These are phyloP conservation scores for Phenoliferia sp. DNA, from an alignment of 1,284 basidiomycete genomes.

Conservation along the genomic window DNA sequence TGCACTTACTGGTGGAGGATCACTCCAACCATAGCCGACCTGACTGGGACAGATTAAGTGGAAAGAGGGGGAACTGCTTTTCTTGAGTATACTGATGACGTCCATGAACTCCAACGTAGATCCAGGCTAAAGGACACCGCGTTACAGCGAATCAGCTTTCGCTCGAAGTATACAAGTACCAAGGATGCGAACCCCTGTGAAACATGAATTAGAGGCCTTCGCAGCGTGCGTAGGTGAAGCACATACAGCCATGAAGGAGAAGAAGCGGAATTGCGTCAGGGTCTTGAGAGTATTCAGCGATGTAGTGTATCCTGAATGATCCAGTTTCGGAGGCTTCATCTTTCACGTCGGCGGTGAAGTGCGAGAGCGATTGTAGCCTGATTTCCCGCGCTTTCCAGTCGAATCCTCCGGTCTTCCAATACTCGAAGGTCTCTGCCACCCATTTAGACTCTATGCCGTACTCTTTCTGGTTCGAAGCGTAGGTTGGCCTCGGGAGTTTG, in stretches of 20 bases:
- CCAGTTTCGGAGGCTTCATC: constrained; percentile 10
- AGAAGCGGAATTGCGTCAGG: constrained; percentile 40
- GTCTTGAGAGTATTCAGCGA: constrained; percentile 34
- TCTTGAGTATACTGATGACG: constrained; percentile 35
- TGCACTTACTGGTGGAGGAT: constrained; percentile 30
- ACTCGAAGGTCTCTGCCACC: constrained; percentile 13
- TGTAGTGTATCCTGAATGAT: constrained; percentile 36
- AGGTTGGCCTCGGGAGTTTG: constrained; percentile 17
- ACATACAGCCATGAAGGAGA: constrained; percentile 40
- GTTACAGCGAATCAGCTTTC: not conserved
- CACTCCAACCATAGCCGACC: constrained; percentile 37
- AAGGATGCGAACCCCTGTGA: too few relatives aligned
- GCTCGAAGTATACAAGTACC: too few relatives aligned
- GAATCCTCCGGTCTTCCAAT: constrained; percentile 20
- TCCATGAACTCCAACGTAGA: constrained; percentile 39
- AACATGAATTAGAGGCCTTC: too few relatives aligned
- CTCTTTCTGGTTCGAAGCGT: constrained; percentile 15
- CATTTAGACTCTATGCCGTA: constrained; percentile 21
- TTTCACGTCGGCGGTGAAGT: constrained; percentile 12
- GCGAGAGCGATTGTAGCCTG: constrained; percentile 19
- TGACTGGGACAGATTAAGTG: constrained; percentile 40
- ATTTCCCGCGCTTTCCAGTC: constrained; percentile 20
- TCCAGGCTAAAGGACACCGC: constrained; percentile 6
- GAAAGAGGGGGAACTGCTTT: constrained; percentile 36
- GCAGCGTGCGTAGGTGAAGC: too few relatives aligned